Conservation (phyloP, 2,329 filamentous ascomycete species). For the Monilinia polystroma region DNA sequence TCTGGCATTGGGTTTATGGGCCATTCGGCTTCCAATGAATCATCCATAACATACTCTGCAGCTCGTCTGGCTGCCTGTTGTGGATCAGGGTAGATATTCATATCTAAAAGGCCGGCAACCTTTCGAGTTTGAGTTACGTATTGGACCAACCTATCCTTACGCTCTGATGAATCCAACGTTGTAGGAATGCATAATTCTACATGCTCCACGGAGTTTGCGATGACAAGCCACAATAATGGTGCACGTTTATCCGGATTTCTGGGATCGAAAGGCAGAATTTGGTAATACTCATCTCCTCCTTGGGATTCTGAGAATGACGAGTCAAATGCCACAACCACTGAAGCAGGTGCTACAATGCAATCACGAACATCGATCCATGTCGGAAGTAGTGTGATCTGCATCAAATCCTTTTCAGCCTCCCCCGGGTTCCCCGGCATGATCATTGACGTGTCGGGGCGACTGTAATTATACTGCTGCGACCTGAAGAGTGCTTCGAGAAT, state of each 20-base stretch:
- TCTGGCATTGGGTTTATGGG: slow-evolving; percentile 32
- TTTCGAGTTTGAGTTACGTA: slow-evolving; percentile 32
- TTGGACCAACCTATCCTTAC: slow-evolving; percentile 32
- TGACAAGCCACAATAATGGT: slow-evolving; percentile 35
- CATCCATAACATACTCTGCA: slow-evolving; percentile 31
- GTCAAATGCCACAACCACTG: slow-evolving; percentile 34
- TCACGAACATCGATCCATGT: slow-evolving; percentile 26
- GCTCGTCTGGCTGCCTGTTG: slow-evolving; percentile 32
- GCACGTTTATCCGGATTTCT: slow-evolving; percentile 24
- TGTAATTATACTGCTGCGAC: slow-evolving; percentile 42
- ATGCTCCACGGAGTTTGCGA: slow-evolving; percentile 38
- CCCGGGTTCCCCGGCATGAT: slow-evolving; percentile 37
- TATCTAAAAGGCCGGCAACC: slow-evolving; percentile 28
- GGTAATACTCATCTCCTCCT: slow-evolving; percentile 22
- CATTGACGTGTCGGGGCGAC: slow-evolving; percentile 31
- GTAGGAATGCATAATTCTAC: slow-evolving; percentile 35
- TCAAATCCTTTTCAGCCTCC: slow-evolving; percentile 27
- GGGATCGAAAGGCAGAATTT: slow-evolving; percentile 25
- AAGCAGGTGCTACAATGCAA: slow-evolving; percentile 27
- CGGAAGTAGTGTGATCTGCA: slow-evolving; percentile 34
- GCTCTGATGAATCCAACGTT: slow-evolving; percentile 26
- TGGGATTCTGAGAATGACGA: slow-evolving; percentile 24
- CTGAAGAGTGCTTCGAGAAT: slow-evolving; percentile 53
- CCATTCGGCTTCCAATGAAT: slow-evolving; percentile 27
- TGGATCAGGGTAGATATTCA: slow-evolving; percentile 27